Percentiles rank a stretch among this genome's conserved stretches.
These are phyloP conservation scores for Aspergillus egyptiacus DNA, from an alignment of 495 filamentous ascomycete species.

Conservation along the genomic window DNA sequence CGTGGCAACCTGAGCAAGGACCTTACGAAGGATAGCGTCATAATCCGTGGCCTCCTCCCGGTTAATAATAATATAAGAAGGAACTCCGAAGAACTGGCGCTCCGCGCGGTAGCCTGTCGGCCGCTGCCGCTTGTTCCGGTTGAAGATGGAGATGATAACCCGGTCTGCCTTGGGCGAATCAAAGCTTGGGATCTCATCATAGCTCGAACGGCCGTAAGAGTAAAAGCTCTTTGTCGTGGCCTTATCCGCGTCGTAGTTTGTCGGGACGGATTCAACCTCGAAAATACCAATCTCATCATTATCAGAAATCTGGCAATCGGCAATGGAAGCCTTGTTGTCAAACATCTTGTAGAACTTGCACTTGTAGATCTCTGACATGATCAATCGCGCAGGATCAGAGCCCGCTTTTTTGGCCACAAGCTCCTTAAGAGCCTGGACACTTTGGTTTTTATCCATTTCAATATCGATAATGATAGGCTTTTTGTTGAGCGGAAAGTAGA, in stretches of 20 bases:
- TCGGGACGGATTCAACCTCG: conserved; percentile 74
- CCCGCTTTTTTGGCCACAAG: conserved; percentile 64
- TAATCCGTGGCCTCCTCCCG: conserved; percentile 56
- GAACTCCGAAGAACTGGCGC: conserved; percentile 45
- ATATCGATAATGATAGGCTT: conserved; percentile 65
- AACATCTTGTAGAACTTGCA: conserved; percentile 79
- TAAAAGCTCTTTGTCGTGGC: conserved; percentile 42
- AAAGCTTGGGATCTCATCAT: conserved; percentile 52
- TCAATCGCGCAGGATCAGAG: conserved; percentile 48
- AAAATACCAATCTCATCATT: conserved; percentile 67
- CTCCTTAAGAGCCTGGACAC: conserved; percentile 67
- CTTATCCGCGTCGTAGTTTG: conserved; percentile 57
- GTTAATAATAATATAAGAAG: conserved; percentile 55
- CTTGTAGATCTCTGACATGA: conserved; percentile 74
- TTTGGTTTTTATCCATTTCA: conserved; percentile 82
- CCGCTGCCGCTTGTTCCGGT: conserved; percentile 53
- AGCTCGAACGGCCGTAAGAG: conserved; percentile 44
- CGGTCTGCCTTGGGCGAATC: conserved; percentile 61
- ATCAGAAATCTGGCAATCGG: conserved; percentile 56
- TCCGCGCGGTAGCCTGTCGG: conserved; percentile 36
- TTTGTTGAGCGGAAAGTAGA: conserved; percentile 63
- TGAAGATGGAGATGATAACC: conserved; percentile 74
- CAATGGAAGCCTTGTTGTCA: conserved; percentile 56
- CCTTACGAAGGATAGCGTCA: conserved; percentile 56
- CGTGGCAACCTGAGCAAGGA: conserved; percentile 49